Conservation (phyloP, 2,329 filamentous ascomycete species). For the Arthrobotrys megalospora region DNA sequence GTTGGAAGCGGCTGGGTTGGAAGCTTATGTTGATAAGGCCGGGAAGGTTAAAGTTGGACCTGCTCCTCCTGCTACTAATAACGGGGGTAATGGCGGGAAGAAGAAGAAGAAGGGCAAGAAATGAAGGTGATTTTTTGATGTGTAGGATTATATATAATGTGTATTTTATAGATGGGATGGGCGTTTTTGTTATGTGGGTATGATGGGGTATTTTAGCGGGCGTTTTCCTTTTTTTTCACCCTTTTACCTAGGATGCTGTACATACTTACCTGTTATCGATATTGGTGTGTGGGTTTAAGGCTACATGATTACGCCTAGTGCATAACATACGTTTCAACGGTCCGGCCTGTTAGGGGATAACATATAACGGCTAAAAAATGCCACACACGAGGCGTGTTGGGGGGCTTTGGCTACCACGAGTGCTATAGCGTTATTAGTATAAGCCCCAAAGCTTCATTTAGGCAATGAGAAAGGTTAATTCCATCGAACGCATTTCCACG, state of each 20-base stretch:
- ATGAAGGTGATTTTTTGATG: constrained; percentile 17
- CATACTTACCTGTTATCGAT: no score
- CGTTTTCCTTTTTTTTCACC: constrained; percentile 25
- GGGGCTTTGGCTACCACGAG: no score
- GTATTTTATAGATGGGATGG: constrained; percentile 11
- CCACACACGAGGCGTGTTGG: no score
- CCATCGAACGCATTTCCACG: background rate
- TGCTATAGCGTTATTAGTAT: no score
- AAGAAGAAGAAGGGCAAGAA: constrained; percentile 62
- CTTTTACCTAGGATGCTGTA: no score
- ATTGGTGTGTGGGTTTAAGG: no score
- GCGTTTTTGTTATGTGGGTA: background rate
- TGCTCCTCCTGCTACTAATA: constrained; percentile 5
- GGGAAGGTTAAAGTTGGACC: constrained; percentile 63
- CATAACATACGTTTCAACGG: no score
- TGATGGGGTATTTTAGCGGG: constrained; percentile 28
- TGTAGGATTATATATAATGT: background rate
- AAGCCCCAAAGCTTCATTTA: no score
- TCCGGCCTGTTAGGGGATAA: no score
- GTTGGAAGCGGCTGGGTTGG: constrained; percentile 64
- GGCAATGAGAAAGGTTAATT: no score
- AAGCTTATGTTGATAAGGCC: constrained; percentile 65
- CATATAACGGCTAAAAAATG: no score
- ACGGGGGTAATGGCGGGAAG: constrained; percentile 24
- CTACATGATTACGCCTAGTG: no score